These are phyloP conservation scores for Rhodotorula babjevae DNA, from an alignment of 768 basidiomycete genomes.

Conservation along the genomic window DNA sequence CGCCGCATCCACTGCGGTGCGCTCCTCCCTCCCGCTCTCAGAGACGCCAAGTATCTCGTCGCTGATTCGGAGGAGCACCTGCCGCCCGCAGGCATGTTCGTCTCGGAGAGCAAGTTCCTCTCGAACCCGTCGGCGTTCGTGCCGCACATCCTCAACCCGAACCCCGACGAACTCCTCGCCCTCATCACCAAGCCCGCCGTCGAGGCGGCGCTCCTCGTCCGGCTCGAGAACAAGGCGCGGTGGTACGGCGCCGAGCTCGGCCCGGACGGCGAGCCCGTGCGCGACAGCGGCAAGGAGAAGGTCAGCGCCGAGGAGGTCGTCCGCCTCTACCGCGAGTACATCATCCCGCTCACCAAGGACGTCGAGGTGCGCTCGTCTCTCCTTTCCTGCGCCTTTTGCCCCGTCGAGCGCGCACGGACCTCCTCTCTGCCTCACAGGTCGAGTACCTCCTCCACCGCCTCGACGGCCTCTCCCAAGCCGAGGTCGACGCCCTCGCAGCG, in stretches of 20 bases:
- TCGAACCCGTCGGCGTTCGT: conserved; percentile 79
- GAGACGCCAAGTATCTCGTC: too few relatives aligned
- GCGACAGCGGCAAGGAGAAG: conserved; percentile 45
- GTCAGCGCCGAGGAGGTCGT: conserved; percentile 92
- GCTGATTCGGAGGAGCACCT: not conserved
- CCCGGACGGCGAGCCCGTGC: conserved; percentile 57
- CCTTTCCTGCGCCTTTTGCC: not conserved
- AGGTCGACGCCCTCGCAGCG: conserved; percentile 56
- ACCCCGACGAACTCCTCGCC: conserved; percentile 66
- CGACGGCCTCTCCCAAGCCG: conserved; percentile 73
- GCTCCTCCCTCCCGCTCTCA: conserved; percentile 34
- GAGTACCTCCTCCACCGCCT: conserved; percentile 89
- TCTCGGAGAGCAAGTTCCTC: conserved; percentile 95
- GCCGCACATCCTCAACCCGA: conserved; percentile 77
- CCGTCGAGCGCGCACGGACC: not conserved
- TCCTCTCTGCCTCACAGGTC: conserved; percentile 57
- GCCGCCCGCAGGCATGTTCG: conserved; percentile 76
- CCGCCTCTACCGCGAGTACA: conserved; percentile 85
- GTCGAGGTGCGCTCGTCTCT: conserved; percentile 69
- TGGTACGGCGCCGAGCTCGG: conserved; percentile 77
- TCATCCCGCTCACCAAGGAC: conserved; percentile 96
- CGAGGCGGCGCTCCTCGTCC: conserved; percentile 72
- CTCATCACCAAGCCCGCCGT: conserved; percentile 98
- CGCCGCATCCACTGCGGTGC: conserved; percentile 96
- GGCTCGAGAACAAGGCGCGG: conserved; percentile 76